These are phyloP conservation scores for Trichomonascus vanleenenianus DNA, from an alignment of 805 yeast genomes.

Conservation along the genomic window DNA sequence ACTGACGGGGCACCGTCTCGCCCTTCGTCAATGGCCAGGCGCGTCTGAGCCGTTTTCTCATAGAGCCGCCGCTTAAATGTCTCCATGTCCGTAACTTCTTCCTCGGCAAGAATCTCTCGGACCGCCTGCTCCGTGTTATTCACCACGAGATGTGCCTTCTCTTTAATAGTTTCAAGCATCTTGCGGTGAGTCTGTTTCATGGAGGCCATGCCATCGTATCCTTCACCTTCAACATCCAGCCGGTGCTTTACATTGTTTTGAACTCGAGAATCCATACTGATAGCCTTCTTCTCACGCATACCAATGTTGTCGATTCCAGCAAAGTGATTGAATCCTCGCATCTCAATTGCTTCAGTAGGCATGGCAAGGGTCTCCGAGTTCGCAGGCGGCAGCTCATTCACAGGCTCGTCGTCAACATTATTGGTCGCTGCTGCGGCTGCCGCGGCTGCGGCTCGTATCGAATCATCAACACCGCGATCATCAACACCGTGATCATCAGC, in stretches of 20 bases:
- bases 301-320: conserved; percentile 87
- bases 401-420: conserved; percentile 3
- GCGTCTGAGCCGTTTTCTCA: conserved; percentile 7
- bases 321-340: conserved; percentile 65
- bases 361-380: background rate
- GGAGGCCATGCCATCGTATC: conserved; percentile 50
- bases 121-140: conserved; percentile 46
- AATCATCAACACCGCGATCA: too few species aligned
- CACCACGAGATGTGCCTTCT: background rate
- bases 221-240: conserved; percentile 70
- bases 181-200: conserved; percentile 1
- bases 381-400: background rate
- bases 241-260: conserved; percentile 57
- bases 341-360: conserved; percentile 17
- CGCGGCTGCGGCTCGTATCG: too few species aligned
- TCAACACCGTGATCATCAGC: background rate
- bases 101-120: conserved; percentile 32
- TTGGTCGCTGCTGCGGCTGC: background rate
- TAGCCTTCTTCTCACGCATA: conserved; percentile 71
- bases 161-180: background rate
- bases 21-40: background rate
- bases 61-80: conserved; percentile 25
- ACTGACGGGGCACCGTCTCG: too few species aligned
- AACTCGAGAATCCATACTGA: conserved; percentile 76
- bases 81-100: conserved; percentile 30